Evolutionary conservation across 2,329 filamentous ascomycete genomes (phyloP).

Genomic region (Aureobasidium sp.): DNA sequence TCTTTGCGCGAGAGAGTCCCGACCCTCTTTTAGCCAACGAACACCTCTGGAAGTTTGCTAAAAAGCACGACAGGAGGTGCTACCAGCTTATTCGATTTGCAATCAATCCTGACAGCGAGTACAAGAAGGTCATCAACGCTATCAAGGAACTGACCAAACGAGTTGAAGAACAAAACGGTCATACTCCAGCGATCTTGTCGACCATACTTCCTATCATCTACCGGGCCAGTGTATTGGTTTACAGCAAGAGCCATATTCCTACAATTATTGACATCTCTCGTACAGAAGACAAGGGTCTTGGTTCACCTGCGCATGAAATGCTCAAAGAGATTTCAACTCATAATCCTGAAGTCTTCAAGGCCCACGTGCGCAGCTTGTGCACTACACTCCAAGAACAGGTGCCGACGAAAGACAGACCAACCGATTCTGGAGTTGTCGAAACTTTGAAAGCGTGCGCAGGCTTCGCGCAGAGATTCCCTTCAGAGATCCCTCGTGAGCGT

Average conservation of each 20-base stretch:
- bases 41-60: constrained; percentile 85
- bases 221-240: constrained; percentile 72
- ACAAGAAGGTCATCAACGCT: constrained; percentile 80
- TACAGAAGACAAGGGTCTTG: constrained; percentile 63
- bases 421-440: constrained; percentile 70
- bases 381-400: constrained; percentile 74
- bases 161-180: constrained; percentile 56
- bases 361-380: constrained; percentile 84
- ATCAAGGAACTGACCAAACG: constrained; percentile 84
- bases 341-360: constrained; percentile 84
- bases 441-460: constrained; percentile 89
- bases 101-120: constrained; percentile 78
- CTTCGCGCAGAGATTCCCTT: constrained; percentile 77
- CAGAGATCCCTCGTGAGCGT: constrained; percentile 71
- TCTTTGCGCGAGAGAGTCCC: constrained; percentile 65
- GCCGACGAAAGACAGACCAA: constrained; percentile 57
- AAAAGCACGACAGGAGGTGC: constrained; percentile 76
- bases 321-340: constrained; percentile 84
- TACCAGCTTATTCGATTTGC: constrained; percentile 86
- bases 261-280: constrained; percentile 82
- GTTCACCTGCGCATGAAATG: constrained; percentile 73
- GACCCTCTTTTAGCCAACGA: constrained; percentile 62
- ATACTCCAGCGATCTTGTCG: constrained; percentile 57
- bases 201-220: constrained; percentile 78
- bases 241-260: constrained; percentile 88